phyloP scores from a whole-genome alignment of 371 early-diverging fungal species.

The Mortierella sp. region DNA sequence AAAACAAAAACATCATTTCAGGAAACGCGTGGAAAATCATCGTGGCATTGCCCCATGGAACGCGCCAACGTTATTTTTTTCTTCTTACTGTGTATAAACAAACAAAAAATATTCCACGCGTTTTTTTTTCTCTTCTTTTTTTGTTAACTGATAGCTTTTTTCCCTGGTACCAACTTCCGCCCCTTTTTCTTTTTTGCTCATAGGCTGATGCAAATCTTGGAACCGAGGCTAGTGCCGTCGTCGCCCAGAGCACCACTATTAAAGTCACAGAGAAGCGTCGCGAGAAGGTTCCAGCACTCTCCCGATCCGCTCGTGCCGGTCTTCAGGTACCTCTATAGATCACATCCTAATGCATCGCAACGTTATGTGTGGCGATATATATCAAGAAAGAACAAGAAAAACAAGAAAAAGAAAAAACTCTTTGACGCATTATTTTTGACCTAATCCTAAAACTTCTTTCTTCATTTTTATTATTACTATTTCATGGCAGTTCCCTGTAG shows the following conservation, averaged over 20 bases:
- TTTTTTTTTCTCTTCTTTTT: background rate
- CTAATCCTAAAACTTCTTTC: background rate
- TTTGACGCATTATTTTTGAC: background rate
- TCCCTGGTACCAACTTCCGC: too few relatives aligned
- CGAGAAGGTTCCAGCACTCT: slow-evolving; percentile 66
- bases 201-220: slow-evolving; percentile 56
- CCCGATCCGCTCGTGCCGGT: slow-evolving; percentile 75
- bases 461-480: background rate
- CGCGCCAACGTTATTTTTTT: too few relatives aligned
- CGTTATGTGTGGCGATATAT: too few relatives aligned
- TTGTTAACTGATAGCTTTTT: background rate
- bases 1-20: too few relatives aligned
- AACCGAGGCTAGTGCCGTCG: slow-evolving; percentile 29
- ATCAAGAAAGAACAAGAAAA: background rate
- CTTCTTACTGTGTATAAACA: too few relatives aligned
- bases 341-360: too few relatives aligned
- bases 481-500: slow-evolving; percentile 77
- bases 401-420: slow-evolving; percentile 10
- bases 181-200: background rate
- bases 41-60: too few relatives aligned
- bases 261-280: slow-evolving; percentile 57
- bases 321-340: slow-evolving; percentile 62
- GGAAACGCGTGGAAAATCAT: too few relatives aligned
- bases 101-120: too few relatives aligned
- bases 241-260: slow-evolving; percentile 18